Percentiles rank a stretch among this genome's conserved stretches.
Conservation (phyloP, 495 filamentous ascomycete genomes). For the Xylaria curta region DNA sequence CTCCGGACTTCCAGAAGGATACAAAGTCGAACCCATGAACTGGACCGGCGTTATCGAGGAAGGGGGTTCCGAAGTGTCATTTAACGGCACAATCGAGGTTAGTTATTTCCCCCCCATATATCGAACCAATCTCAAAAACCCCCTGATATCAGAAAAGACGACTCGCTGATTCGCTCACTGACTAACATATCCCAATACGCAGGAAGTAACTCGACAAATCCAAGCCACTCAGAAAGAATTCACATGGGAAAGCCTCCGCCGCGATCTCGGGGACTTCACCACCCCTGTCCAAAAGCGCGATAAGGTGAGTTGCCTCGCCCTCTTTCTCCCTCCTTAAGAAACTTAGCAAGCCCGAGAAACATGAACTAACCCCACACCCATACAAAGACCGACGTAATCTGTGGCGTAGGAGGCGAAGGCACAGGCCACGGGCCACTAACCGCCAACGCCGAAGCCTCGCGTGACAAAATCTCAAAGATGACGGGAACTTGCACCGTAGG, state of each 20-base stretch:
- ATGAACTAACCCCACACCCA: background rate
- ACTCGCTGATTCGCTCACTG: background rate
- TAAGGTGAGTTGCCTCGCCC: background rate
- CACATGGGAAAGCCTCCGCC: slow-evolving; percentile 7
- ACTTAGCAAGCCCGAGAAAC: background rate
- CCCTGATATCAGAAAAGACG: background rate
- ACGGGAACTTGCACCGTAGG: background rate
- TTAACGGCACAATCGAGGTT: slow-evolving; percentile 21
- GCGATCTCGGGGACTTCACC: background rate
- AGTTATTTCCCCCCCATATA: background rate
- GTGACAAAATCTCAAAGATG: background rate
- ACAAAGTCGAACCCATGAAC: slow-evolving; percentile 20
- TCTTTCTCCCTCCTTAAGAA: background rate
- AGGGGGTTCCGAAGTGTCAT: slow-evolving; percentile 17
- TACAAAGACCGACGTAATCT: slow-evolving; percentile 9
- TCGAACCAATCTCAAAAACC: background rate
- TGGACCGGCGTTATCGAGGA: slow-evolving; percentile 23
- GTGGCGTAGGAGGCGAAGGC: slow-evolving; percentile 13
- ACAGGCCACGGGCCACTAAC: background rate
- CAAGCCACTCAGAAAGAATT: slow-evolving; percentile 14
- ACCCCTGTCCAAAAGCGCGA: background rate
- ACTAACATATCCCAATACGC: background rate
- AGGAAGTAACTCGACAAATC: slow-evolving; percentile 19
- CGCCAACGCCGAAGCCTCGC: background rate
- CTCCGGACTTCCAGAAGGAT: background rate